Conservation (phyloP, 805 yeast species). For the Zygosaccharomyces pseudorouxii region DNA sequence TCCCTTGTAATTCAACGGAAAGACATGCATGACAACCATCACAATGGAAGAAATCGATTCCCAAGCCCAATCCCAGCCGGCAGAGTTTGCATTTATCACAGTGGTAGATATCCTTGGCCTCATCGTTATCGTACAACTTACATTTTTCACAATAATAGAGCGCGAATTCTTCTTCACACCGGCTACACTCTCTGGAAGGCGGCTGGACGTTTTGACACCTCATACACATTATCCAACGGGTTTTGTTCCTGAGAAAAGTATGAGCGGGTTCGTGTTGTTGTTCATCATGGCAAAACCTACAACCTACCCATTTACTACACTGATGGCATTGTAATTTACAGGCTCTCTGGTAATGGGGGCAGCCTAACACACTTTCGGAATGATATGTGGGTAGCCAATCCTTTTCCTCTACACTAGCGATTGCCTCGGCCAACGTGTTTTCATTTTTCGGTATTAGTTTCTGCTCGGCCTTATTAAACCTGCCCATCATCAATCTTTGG, state of each 20-base stretch:
- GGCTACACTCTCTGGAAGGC: slow-evolving; percentile 63
- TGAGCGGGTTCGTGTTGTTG: slow-evolving; percentile 42
- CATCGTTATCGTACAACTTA: slow-evolving; percentile 78
- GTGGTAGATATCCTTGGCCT: slow-evolving; percentile 77
- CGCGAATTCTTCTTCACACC: slow-evolving; percentile 66
- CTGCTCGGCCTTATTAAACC: slow-evolving; percentile 49
- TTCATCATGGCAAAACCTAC: slow-evolving; percentile 84
- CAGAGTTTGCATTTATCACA: slow-evolving; percentile 93
- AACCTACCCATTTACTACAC: slow-evolving; percentile 71
- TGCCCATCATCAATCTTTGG: slow-evolving; percentile 65
- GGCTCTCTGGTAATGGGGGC: slow-evolving; percentile 75
- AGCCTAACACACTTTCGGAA: slow-evolving; percentile 56
- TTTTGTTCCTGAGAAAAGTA: slow-evolving; percentile 53
- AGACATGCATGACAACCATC: slow-evolving; percentile 84
- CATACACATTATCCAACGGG: slow-evolving; percentile 76
- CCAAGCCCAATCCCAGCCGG: slow-evolving; percentile 81
- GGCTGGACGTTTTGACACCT: slow-evolving; percentile 68
- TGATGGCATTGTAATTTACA: slow-evolving; percentile 79
- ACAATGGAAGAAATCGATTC: slow-evolving; percentile 89
- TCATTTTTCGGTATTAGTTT: slow-evolving; percentile 17
- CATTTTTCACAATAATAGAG: slow-evolving; percentile 74
- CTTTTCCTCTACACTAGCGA: slow-evolving; percentile 40
- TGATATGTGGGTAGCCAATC: slow-evolving; percentile 50
- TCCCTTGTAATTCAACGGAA: slow-evolving; percentile 67
- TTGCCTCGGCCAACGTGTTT: slow-evolving; percentile 9